Percentiles rank a stretch among this genome's conserved stretches.
These are phyloP conservation scores for Cichorium intybus DNA, from an alignment of 140 eudicot species.

Conservation along the genomic window DNA sequence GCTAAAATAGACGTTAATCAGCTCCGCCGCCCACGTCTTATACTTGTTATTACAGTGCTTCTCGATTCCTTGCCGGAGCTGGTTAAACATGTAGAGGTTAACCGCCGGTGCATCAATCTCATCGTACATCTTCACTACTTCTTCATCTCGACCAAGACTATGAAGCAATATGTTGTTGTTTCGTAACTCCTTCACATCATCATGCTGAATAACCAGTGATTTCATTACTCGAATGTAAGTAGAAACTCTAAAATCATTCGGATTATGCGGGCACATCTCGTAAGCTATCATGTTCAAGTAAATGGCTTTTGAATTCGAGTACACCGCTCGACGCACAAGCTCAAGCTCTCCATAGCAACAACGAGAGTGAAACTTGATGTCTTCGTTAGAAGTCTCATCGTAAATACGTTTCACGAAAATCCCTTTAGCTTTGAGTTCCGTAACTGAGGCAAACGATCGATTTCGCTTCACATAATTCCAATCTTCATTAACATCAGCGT, in stretches of 20 bases:
- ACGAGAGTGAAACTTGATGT: slow-evolving; percentile 26
- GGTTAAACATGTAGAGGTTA: slow-evolving; percentile 16
- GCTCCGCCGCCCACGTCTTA: slow-evolving; percentile 42
- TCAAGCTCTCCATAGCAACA: slow-evolving; percentile 31
- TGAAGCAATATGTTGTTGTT: slow-evolving; percentile 14
- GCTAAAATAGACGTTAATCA: slow-evolving; percentile 23
- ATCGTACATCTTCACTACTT: slow-evolving; percentile 33
- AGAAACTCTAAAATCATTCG: slow-evolving; percentile 25
- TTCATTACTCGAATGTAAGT: slow-evolving; percentile 41
- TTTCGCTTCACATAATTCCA: slow-evolving; percentile 10
- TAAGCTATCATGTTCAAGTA: slow-evolving; percentile 47
- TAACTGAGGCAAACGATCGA: slow-evolving; percentile 33
- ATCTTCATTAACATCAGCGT: neutral
- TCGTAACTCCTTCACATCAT: slow-evolving; percentile 44
- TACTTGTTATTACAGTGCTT: slow-evolving; percentile 31
- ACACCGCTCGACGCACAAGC: slow-evolving; percentile 29
- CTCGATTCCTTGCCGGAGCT: slow-evolving; percentile 21
- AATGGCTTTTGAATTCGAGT: slow-evolving; percentile 16
- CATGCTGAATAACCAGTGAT: slow-evolving; percentile 18
- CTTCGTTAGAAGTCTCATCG: slow-evolving; percentile 12
- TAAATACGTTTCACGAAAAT: slow-evolving; percentile 18
- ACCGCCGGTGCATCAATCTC: slow-evolving; percentile 32
- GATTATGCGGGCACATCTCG: slow-evolving; percentile 37
- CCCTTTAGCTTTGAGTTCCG: slow-evolving; percentile 36
- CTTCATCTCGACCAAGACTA: slow-evolving; percentile 32